Conservation (phyloP, 2,329 filamentous ascomycete species). For the Penicillium sp. region DNA sequence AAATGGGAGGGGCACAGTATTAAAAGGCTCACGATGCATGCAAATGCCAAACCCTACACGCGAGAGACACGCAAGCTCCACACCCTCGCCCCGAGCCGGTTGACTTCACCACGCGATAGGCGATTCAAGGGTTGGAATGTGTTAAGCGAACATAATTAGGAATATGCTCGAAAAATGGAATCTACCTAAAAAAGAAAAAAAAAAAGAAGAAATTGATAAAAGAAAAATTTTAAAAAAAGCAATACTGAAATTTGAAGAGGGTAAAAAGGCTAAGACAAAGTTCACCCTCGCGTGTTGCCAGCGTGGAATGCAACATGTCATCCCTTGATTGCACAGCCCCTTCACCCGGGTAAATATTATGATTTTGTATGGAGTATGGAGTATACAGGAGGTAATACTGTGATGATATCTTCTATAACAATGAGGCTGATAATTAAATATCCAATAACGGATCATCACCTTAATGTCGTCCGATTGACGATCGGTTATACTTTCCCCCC, state of each 20-base stretch:
- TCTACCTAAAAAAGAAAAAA: neutral
- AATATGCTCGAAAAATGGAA: neutral
- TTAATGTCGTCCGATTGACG: neutral
- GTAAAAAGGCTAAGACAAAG: neutral
- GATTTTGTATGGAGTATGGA: neutral
- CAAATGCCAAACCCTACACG: constrained; percentile 12
- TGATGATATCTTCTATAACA: neutral
- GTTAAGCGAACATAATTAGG: constrained; percentile 1
- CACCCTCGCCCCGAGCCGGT: constrained; percentile 9
- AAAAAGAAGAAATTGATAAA: neutral
- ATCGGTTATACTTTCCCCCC: neutral
- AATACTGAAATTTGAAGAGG: neutral
- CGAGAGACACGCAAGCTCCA: constrained; percentile 9
- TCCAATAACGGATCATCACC: neutral
- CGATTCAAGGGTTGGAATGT: constrained; percentile 16
- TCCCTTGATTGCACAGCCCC: constrained; percentile 28
- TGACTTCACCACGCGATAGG: constrained; percentile 10
- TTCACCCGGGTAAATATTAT: neutral
- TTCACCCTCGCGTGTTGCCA: constrained; percentile 14
- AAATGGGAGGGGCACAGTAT: constrained; percentile 8
- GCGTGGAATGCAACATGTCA: constrained; percentile 25
- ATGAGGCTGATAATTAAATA: neutral
- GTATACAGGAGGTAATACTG: neutral
- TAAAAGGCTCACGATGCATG: constrained; percentile 3
- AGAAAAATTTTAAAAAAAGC: neutral